A percentile compares a stretch with the other conserved stretches of the same genome.
Conservation (phyloP, 805 yeast species). For the Zygoascus biomembranicola region DNA sequence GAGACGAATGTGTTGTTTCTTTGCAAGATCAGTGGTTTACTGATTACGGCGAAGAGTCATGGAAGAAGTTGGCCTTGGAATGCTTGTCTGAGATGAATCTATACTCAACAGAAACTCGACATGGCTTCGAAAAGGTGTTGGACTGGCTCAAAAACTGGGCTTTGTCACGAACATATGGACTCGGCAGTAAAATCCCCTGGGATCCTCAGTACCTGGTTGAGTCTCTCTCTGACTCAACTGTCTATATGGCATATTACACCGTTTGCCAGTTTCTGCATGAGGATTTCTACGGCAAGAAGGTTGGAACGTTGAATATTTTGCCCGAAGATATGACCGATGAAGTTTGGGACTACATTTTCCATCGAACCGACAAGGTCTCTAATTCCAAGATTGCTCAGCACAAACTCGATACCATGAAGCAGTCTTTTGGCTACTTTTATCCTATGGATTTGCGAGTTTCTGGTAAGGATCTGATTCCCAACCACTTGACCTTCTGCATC, state of each 20-base stretch:
- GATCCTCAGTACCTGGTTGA: slow-evolving; percentile 89
- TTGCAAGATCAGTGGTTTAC: slow-evolving; percentile 98
- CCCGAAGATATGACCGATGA: slow-evolving; percentile 87
- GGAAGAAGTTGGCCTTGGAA: slow-evolving; percentile 78
- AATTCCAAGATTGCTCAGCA: slow-evolving; percentile 52
- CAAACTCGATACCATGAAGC: slow-evolving; percentile 65
- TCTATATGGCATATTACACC: slow-evolving; percentile 93
- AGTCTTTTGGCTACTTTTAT: slow-evolving; percentile 94
- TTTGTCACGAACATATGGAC: slow-evolving; percentile 90
- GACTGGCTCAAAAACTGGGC: slow-evolving; percentile 99
- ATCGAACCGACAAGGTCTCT: slow-evolving; percentile 52
- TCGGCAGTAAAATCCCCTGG: slow-evolving; percentile 96
- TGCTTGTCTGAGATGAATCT: slow-evolving; percentile 71
- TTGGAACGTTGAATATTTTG: slow-evolving; percentile 64
- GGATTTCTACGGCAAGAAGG: slow-evolving; percentile 72
- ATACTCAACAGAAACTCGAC: slow-evolving; percentile 71
- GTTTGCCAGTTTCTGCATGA: slow-evolving; percentile 76
- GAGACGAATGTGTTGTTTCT: slow-evolving; percentile 94
- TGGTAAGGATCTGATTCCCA: slow-evolving; percentile 95
- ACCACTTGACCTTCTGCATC: slow-evolving; percentile 92
- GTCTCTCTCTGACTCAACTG: slow-evolving; percentile 90
- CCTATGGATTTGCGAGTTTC: slow-evolving; percentile 89
- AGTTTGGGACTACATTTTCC: slow-evolving; percentile 85
- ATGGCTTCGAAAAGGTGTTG: slow-evolving; percentile 88
- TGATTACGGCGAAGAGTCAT: slow-evolving; percentile 90